These are phyloP conservation scores for Rhazya stricta DNA, from an alignment of 257 asterid genomes.

Conservation along the genomic window DNA sequence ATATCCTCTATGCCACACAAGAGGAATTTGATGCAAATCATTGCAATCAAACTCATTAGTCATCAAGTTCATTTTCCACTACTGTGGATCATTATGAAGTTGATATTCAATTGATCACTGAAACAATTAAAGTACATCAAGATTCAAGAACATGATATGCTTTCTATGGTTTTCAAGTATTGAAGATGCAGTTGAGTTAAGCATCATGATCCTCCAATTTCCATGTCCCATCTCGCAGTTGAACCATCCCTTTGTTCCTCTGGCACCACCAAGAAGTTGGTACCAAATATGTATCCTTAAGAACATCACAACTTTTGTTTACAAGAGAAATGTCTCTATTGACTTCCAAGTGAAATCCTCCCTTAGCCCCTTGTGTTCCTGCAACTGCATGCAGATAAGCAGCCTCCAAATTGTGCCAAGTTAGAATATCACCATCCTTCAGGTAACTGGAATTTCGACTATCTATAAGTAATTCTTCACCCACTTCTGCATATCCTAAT, in stretches of 20 bases:
- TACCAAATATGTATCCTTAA: constrained; percentile 30
- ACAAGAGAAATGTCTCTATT: constrained; percentile 36
- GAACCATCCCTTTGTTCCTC: constrained; percentile 21
- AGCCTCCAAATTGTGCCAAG: constrained; percentile 48
- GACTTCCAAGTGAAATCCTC: constrained; percentile 22
- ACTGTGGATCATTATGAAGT: too few species aligned
- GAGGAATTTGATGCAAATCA: too few species aligned
- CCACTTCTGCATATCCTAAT: constrained; percentile 17
- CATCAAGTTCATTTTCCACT: too few species aligned
- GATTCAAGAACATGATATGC: too few species aligned
- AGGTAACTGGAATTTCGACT: constrained; percentile 26
- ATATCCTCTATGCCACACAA: too few species aligned
- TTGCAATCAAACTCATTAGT: too few species aligned
- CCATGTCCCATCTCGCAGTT: constrained; percentile 26
- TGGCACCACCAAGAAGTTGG: constrained; percentile 37
- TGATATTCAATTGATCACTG: too few species aligned
- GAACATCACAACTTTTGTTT: constrained; percentile 28
- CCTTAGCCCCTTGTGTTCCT: constrained; percentile 28
- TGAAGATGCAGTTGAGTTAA: not conserved
- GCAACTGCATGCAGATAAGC: constrained; percentile 46
- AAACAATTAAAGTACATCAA: too few species aligned
- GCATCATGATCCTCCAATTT: constrained; percentile 15
- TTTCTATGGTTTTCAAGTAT: too few species aligned
- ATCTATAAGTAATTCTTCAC: constrained; percentile 28
- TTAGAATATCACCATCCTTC: constrained; percentile 17